Evolutionary conservation across 1,139 yeast species (phyloP), one percentile per base, ranked within the genome.

Genomic region (Suhomyces atakaporum): DNA sequence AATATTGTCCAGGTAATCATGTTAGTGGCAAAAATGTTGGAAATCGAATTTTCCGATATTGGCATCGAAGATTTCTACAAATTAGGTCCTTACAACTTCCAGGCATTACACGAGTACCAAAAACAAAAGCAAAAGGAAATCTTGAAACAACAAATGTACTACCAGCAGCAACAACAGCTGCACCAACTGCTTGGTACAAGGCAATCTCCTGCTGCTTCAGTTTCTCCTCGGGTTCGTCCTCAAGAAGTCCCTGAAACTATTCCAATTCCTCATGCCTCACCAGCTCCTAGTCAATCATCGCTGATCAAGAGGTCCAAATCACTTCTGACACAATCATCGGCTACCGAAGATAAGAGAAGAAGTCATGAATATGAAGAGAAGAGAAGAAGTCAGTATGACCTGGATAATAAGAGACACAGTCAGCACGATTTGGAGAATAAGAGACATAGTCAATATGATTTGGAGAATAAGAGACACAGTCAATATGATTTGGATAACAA

Each of bases 1-100:
- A 92, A 88, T 56, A 82, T 89, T 20, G 87, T 81, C 43, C 97
- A 90, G 45, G 70, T 71, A 0, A 48, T 70, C 14, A 64, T 63
- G 55, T 53, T 72, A 31, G 51, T 71, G 13, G 49, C 67, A 16
- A 61, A 59, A 36, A 54, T 71, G 56, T 44, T 61, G 47, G 54
- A 56, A 10, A 38, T 55, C 7, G 67, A 66, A 16, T 65, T 64
- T 33, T 46, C 45, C 4, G 48, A 53, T 3, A 40, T 59, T 16
- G 53, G 49, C 1, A 36, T 71, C 18, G 66, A 64, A 11, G 77
- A 72, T 48, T 60, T 69, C 37, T 69, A 69, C 41, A 56, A 59
- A 4, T 38, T 46, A 4, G 77, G 77, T 1, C 53, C 64, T 3
- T 72, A 70, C 48, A 65, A 69, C 44, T 72, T 72, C 55, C 71